phyloP scores from a whole-genome alignment of 768 basidiomycete species.

The Podaxis sp. region DNA sequence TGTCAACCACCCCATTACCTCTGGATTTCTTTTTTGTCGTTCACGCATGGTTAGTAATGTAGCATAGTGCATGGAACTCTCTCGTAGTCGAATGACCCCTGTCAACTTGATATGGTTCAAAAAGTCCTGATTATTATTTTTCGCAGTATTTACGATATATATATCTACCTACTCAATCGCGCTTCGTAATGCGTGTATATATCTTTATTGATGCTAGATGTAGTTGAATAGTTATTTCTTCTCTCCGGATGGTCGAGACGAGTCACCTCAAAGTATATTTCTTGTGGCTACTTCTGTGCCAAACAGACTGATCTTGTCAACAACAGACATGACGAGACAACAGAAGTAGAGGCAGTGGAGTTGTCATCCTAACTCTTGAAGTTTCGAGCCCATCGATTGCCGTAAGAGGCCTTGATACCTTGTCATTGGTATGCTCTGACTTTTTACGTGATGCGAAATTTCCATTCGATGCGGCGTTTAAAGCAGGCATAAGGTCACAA shows the following conservation, averaged over 20 bases:
- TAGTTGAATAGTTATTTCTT: not conserved
- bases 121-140: not conserved
- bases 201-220: not conserved
- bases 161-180: constrained; percentile 9
- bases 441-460: not conserved
- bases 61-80: constrained; percentile 3
- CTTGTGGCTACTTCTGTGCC: not conserved
- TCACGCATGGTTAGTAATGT: not conserved
- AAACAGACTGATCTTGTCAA: not conserved
- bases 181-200: constrained; percentile 7
- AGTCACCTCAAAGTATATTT: not conserved
- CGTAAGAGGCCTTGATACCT: not conserved
- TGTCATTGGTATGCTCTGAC: not conserved
- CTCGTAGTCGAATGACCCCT: not conserved
- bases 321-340: not conserved
- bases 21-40: not conserved
- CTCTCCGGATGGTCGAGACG: not conserved
- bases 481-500: not conserved
- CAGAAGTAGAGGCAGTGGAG: not conserved
- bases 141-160: constrained; percentile 5
- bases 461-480: not conserved
- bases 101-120: too few species aligned
- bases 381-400: not conserved
- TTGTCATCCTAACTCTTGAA: not conserved
- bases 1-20: not conserved